Conservation (phyloP, 2,329 filamentous ascomycete genomes). For the Aspergillus intermedius region DNA sequence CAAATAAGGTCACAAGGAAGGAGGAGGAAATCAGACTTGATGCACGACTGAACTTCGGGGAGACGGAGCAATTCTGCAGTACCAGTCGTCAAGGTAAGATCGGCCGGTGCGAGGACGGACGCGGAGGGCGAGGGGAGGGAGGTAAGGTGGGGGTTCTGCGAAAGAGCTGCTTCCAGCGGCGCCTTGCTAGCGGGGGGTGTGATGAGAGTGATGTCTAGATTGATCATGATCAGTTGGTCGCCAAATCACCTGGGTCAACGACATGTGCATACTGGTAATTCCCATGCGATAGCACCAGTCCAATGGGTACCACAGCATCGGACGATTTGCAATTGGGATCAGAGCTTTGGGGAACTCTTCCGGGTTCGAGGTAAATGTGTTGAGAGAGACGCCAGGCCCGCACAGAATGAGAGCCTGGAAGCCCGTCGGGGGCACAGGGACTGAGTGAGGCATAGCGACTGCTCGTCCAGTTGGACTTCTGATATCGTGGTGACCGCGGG, state of each 20-base stretch:
- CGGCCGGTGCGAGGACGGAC: constrained; percentile 72
- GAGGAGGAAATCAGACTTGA: constrained; percentile 81
- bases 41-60: constrained; percentile 68
- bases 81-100: constrained; percentile 74
- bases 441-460: constrained; percentile 23
- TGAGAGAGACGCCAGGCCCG: constrained; percentile 44
- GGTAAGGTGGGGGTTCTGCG: constrained; percentile 46
- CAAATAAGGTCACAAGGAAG: constrained; percentile 91
- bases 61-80: constrained; percentile 84
- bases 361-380: constrained; percentile 45
- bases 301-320: constrained; percentile 46
- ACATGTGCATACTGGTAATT: constrained; percentile 35
- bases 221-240: constrained; percentile 1
- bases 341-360: constrained; percentile 45
- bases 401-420: constrained; percentile 46
- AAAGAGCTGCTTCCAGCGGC: constrained; percentile 41
- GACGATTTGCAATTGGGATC: constrained; percentile 45
- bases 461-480: neutral
- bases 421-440: constrained; percentile 51
- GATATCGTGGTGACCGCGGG: neutral
- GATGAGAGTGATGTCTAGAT: constrained; percentile 41
- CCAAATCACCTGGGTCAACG: neutral
- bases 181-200: constrained; percentile 40
- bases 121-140: constrained; percentile 42
- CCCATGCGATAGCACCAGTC: constrained; percentile 46